Evolutionary conservation across 106 monocot genomes (phyloP).

Genomic region (Dactylorhiza incarnata): DNA sequence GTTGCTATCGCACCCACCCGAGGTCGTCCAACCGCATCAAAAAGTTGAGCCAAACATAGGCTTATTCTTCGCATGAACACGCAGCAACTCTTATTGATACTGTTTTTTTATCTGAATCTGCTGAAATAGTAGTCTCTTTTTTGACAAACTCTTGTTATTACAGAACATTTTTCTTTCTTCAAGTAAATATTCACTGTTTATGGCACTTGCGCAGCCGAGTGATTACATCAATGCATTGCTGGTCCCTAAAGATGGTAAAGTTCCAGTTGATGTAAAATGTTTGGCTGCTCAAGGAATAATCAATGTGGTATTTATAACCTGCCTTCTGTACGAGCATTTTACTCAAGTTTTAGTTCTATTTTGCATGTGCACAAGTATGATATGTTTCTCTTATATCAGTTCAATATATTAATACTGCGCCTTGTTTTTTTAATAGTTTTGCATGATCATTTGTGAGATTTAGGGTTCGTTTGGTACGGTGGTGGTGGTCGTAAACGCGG

Average conservation of each 20-base stretch:
- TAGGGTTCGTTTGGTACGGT: neutral
- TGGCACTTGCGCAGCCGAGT: conserved; percentile 37
- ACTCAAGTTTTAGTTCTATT: neutral
- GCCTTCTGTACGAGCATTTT: neutral
- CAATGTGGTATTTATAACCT: conserved; percentile 52
- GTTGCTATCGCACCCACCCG: no score
- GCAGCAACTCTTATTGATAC: neutral
- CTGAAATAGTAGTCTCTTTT: neutral
- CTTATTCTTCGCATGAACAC: no score
- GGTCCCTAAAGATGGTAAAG: conserved; percentile 67
- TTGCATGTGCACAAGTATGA: neutral
- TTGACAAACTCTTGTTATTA: neutral
- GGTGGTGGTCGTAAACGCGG: no score
- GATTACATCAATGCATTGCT: conserved; percentile 77
- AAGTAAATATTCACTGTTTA: neutral
- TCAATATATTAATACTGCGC: neutral
- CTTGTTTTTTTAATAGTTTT: neutral
- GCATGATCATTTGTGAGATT: neutral
- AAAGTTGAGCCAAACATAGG: no score
- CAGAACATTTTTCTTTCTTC: neutral
- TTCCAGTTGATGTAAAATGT: conserved; percentile 45
- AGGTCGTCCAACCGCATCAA: no score
- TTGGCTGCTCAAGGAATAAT: conserved; percentile 66
- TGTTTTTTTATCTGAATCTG: neutral
- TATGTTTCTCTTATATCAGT: conserved; percentile 1